Base-by-base conservation (phyloP, 164 flowering plant genomes). In the Tetracentron sinense region DNA sequence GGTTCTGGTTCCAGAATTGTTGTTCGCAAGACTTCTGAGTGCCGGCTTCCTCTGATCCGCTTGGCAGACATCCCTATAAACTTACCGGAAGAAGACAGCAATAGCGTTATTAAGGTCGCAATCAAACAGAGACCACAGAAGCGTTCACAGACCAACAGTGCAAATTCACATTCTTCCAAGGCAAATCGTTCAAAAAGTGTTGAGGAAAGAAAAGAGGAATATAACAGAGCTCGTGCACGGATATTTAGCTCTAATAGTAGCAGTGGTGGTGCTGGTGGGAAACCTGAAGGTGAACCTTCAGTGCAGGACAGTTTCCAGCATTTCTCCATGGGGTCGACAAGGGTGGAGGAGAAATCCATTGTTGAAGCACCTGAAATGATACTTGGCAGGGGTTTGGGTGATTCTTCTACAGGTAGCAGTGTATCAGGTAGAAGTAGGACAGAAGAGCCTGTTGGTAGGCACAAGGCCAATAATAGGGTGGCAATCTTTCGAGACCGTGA, bases 401-500 rank as follows among this genome's bases (percentile, higher is more conserved):
- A 89, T 65, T 74, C 88, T 47, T 78, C 89, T n/a, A 26, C 78
- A 47, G 73, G 79, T 75, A 79, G 83, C 79, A 78, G 75, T 78
- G 80, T 86, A 66, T 55, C 86, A 64, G 74, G 78, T 72, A 88
- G 89, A 77, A 77, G 69, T 76, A 82, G 82, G 78, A 54, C 73
- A 65, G 93, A 84, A 74, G 96, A 92, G 69, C 83, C 91, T 22
- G 69, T 79, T 74, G 78, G 77, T 75, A 82, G 97, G 76, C 65
- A 70, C 75, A 88, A 69, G 67, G 63, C 84, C 47, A 89, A 81
- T 76, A 94, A 38, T 62, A 82, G 88, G 77, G 99, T 95, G 61
- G 99, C 99, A 60, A 90, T 95, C 55, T 86, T 92, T 64, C 85
- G 99, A 27, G 99, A 95, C 48, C 96, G 96, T 68, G 99, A 92